phyloP scores from a whole-genome alignment of 2,329 filamentous ascomycete species.

The Hymenoscyphus salicellus region DNA sequence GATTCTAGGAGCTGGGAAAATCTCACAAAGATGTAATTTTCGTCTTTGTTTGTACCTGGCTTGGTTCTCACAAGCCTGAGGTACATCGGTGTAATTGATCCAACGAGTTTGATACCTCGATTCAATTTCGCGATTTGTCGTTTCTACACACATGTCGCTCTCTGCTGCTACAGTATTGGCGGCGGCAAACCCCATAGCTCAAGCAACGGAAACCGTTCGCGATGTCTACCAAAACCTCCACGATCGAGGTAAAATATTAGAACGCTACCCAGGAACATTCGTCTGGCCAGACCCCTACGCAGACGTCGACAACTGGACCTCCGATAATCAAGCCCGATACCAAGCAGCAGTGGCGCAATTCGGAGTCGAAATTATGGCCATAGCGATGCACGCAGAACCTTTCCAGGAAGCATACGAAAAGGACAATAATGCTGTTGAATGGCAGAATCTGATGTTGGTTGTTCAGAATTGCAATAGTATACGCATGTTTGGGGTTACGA shows the following conservation, averaged over 20 bases:
- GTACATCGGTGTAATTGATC: not conserved
- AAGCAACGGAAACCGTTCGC: not conserved
- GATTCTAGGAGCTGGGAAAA: not conserved
- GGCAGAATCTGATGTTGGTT: not conserved
- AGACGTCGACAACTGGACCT: not conserved
- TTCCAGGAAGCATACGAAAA: too few species aligned
- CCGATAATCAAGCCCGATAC: not conserved
- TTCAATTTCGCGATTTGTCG: not conserved
- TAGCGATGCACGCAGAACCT: not conserved
- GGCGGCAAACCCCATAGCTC: not conserved
- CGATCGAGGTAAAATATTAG: not conserved
- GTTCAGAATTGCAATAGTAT: not conserved
- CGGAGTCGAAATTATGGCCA: not conserved
- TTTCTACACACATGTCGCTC: too few species aligned
- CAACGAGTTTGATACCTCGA: not conserved
- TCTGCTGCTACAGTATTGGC: too few species aligned
- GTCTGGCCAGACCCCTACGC: not conserved
- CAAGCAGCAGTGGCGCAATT: not conserved
- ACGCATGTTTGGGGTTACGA: not conserved
- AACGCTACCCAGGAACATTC: conserved; percentile 1
- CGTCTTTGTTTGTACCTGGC: not conserved
- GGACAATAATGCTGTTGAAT: too few species aligned
- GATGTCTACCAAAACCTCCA: not conserved
- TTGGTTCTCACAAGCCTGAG: not conserved
- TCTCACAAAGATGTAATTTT: not conserved